phyloP scores from a whole-genome alignment of 169 alveolate species.

The Fabrea salina region DNA sequence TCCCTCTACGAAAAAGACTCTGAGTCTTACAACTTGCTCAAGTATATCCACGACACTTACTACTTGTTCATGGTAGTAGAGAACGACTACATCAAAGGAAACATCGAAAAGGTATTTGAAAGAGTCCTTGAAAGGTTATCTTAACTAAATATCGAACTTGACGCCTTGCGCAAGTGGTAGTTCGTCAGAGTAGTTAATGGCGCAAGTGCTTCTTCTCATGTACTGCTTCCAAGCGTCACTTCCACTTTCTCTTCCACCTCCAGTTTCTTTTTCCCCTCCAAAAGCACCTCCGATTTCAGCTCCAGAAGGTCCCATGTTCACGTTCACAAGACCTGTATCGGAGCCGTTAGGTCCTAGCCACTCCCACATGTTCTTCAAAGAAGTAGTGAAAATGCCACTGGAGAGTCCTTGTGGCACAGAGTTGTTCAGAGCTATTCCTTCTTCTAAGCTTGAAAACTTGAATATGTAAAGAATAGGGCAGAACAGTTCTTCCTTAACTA shows the following conservation, averaged over 20 bases:
- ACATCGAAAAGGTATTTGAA: constrained; percentile 26
- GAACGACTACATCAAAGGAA: constrained; percentile 46
- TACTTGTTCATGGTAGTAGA: constrained; percentile 50
- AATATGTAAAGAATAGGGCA: constrained; percentile 70
- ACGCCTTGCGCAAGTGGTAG: constrained; percentile 83
- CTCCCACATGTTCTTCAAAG: constrained; percentile 62
- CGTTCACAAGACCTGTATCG: constrained; percentile 83
- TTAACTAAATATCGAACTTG: constrained; percentile 71
- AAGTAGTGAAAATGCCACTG: constrained; percentile 64
- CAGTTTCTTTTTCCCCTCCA: constrained; percentile 88
- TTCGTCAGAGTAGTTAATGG: constrained; percentile 62
- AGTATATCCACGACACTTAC: constrained; percentile 16
- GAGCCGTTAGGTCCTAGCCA: constrained; percentile 85
- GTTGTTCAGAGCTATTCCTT: constrained; percentile 69
- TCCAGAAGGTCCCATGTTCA: constrained; percentile 82
- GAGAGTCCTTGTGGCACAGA: constrained; percentile 82
- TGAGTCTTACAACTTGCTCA: neutral
- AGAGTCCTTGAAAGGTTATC: constrained; percentile 25
- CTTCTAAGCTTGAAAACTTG: constrained; percentile 66
- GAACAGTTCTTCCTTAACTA: constrained; percentile 64
- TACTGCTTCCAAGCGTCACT: constrained; percentile 84
- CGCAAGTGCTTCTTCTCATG: constrained; percentile 83
- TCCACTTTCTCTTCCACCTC: constrained; percentile 87
- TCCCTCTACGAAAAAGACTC: constrained; percentile 39
- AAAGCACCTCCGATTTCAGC: constrained; percentile 89